These are phyloP conservation scores for Aspergillus transmontanensis DNA, from an alignment of 2,329 filamentous ascomycete genomes.

Conservation along the genomic window DNA sequence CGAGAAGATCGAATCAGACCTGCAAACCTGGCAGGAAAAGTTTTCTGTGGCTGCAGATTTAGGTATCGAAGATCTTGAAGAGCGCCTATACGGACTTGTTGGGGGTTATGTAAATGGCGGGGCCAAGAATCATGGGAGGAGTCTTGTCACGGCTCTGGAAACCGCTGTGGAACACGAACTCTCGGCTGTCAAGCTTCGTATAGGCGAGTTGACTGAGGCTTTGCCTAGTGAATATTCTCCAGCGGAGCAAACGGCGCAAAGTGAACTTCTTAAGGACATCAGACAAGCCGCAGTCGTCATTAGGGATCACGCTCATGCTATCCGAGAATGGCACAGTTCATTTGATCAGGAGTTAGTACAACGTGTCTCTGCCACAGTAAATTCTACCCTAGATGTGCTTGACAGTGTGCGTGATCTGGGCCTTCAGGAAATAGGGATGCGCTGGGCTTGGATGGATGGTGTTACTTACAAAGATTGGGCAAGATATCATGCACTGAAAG, in stretches of 20 bases:
- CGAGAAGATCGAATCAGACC: slow-evolving; percentile 73
- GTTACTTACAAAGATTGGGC: slow-evolving; percentile 97
- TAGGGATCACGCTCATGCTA: slow-evolving; percentile 73
- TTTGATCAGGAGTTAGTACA: slow-evolving; percentile 71
- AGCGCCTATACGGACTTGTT: slow-evolving; percentile 71
- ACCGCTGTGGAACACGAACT: slow-evolving; percentile 67
- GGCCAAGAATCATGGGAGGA: slow-evolving; percentile 43
- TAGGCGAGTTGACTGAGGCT: slow-evolving; percentile 57
- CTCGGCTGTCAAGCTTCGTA: slow-evolving; percentile 65
- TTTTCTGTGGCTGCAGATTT: slow-evolving; percentile 85
- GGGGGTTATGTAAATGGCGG: slow-evolving; percentile 69
- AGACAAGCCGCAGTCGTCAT: slow-evolving; percentile 71
- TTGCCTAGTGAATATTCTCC: slow-evolving; percentile 63
- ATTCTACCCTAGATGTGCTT: slow-evolving; percentile 79
- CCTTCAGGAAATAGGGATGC: slow-evolving; percentile 87
- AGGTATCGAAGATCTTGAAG: slow-evolving; percentile 69
- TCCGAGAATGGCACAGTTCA: slow-evolving; percentile 74
- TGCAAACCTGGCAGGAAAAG: slow-evolving; percentile 83
- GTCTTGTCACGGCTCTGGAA: slow-evolving; percentile 68
- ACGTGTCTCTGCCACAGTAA: slow-evolving; percentile 71
- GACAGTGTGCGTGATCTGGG: slow-evolving; percentile 81
- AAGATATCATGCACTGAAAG: slow-evolving; percentile 87
- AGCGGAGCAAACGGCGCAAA: slow-evolving; percentile 54
- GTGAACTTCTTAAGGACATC: slow-evolving; percentile 58
- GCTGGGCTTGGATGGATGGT: slow-evolving; percentile 93